Conservation (phyloP, 2,329 filamentous ascomycete genomes). For the Aspergillus calidoustus region DNA sequence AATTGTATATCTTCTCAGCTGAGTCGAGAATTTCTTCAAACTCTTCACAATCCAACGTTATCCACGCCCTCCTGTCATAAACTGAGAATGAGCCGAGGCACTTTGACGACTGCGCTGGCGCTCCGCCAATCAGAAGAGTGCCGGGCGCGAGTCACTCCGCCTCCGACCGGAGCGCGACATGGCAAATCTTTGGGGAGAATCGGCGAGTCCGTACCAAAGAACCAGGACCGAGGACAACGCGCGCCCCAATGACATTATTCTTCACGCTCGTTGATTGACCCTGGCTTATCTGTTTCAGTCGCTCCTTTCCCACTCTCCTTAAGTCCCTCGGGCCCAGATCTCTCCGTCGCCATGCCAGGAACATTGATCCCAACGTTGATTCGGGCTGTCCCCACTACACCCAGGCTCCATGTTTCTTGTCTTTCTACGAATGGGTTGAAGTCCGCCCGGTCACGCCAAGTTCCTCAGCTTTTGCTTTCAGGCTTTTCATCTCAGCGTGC, state of each 20-base stretch:
- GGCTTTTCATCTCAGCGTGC: not conserved
- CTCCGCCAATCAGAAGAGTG: conserved; percentile 10
- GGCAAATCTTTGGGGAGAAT: conserved; percentile 1
- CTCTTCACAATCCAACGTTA: not conserved
- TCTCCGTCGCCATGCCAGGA: conserved; percentile 20
- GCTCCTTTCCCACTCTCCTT: conserved; percentile 16
- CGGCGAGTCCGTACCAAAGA: not conserved
- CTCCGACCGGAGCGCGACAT: not conserved
- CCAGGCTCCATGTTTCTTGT: conserved; percentile 21
- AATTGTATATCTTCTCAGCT: not conserved
- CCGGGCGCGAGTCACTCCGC: conserved; percentile 3
- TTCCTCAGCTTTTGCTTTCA: conserved; percentile 10
- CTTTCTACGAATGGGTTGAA: conserved; percentile 19
- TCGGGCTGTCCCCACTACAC: conserved; percentile 24
- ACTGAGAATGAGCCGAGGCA: conserved; percentile 16
- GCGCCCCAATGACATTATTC: not conserved
- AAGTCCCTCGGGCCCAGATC: conserved; percentile 4
- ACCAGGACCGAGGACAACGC: not conserved
- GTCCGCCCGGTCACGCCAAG: conserved; percentile 8
- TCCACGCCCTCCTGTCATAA: not conserved
- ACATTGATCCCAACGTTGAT: conserved; percentile 19
- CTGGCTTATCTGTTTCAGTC: not conserved
- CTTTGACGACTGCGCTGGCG: conserved; percentile 2
- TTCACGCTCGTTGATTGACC: conserved; percentile 2
- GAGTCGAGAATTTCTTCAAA: not conserved